phyloP scores from a whole-genome alignment of 768 basidiomycete genomes.

The Lactarius trivialis region DNA sequence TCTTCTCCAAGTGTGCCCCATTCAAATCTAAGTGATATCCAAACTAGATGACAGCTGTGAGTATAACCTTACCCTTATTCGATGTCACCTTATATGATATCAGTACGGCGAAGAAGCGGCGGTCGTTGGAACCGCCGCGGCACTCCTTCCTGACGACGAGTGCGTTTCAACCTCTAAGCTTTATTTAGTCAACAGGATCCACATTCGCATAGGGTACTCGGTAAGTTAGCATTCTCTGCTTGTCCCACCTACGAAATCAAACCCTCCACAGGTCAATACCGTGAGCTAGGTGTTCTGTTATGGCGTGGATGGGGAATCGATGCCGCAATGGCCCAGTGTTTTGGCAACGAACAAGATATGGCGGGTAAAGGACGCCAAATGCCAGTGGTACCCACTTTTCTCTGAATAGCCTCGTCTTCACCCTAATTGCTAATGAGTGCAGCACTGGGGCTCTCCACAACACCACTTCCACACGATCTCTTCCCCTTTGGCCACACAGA shows the following conservation, averaged over 20 bases:
- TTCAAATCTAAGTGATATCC: background rate
- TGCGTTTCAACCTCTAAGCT: constrained; percentile 33
- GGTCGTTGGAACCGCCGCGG: constrained; percentile 84
- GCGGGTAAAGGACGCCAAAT: constrained; percentile 86
- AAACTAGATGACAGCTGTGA: constrained; percentile 71
- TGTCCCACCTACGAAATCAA: background rate
- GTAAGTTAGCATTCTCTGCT: constrained; percentile 32
- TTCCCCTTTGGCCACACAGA: constrained; percentile 88
- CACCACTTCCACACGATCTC: constrained; percentile 94
- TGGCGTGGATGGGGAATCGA: constrained; percentile 82
- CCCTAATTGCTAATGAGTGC: background rate
- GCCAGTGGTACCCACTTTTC: constrained; percentile 62
- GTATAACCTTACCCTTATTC: constrained; percentile 28
- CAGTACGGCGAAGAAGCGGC: constrained; percentile 90
- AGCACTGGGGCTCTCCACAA: constrained; percentile 82
- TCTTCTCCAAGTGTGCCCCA: background rate
- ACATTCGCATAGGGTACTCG: constrained; percentile 53
- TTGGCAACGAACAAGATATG: constrained; percentile 76
- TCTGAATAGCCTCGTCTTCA: background rate
- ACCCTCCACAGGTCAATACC: constrained; percentile 66
- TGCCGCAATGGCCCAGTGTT: constrained; percentile 85
- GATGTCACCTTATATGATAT: constrained; percentile 4
- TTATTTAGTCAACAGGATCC: background rate
- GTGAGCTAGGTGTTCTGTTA: constrained; percentile 84
- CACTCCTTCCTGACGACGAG: constrained; percentile 79